phyloP scores from a whole-genome alignment of 352 stramenopile species.

The Globisporangium solare region DNA sequence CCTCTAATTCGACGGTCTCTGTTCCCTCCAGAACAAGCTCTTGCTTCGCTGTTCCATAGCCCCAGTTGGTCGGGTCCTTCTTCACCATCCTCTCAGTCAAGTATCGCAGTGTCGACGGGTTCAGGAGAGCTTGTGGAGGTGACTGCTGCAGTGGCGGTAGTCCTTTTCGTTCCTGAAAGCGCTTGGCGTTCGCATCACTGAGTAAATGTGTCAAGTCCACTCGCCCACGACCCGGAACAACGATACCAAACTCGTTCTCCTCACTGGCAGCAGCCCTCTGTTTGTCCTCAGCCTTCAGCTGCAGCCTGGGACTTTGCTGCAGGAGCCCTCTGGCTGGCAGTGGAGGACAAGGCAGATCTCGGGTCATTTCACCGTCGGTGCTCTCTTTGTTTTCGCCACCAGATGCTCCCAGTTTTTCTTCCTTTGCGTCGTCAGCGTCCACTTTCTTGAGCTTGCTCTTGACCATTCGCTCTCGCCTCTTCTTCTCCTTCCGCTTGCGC shows the following conservation, averaged over 20 bases:
- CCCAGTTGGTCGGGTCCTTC: conserved; percentile 26
- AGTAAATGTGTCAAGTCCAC: conserved; percentile 50
- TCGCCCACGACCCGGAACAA: conserved; percentile 37
- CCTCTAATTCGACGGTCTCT: conserved; percentile 14
- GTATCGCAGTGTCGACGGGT: conserved; percentile 49
- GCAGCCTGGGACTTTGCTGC: background rate
- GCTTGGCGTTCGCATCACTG: conserved; percentile 40
- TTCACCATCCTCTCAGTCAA: conserved; percentile 50
- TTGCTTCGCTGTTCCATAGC: conserved; percentile 12
- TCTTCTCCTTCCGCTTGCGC: conserved; percentile 63
- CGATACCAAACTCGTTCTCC: conserved; percentile 20
- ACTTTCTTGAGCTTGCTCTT: conserved; percentile 45
- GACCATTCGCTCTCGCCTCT: conserved; percentile 35
- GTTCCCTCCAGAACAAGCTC: conserved; percentile 38
- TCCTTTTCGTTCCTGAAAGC: conserved; percentile 31
- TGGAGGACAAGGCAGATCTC: conserved; percentile 12
- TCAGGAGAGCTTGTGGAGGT: conserved; percentile 38
- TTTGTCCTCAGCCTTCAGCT: conserved; percentile 26
- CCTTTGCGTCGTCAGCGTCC: conserved; percentile 4
- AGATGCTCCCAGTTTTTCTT: background rate
- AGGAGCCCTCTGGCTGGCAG: conserved; percentile 11
- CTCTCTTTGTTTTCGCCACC: background rate
- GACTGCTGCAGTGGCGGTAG: conserved; percentile 9
- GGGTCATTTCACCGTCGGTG: background rate
- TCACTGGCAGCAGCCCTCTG: background rate